These are phyloP conservation scores for Xylaria longipes DNA, from an alignment of 495 filamentous ascomycete species.

Conservation along the genomic window DNA sequence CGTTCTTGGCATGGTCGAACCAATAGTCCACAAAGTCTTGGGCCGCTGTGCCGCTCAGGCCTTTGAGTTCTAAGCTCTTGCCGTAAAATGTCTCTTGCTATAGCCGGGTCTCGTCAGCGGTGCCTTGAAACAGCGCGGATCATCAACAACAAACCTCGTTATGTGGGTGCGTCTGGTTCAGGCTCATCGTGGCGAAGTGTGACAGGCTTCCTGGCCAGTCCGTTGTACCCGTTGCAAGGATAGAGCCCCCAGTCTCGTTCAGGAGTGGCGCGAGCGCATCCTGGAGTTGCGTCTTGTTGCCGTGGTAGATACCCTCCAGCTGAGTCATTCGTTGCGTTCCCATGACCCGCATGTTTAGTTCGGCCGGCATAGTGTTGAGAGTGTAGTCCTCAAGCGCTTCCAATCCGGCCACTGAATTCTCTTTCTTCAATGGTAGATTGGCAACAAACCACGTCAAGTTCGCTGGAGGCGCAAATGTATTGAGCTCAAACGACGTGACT, in stretches of 20 bases:
- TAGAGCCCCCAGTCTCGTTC: slow-evolving; percentile 38
- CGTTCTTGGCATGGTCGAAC: slow-evolving; percentile 45
- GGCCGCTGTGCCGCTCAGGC: slow-evolving; percentile 42
- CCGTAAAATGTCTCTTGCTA: slow-evolving; percentile 56
- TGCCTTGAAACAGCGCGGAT: background rate
- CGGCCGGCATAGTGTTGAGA: slow-evolving; percentile 45
- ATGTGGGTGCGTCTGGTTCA: slow-evolving; percentile 52
- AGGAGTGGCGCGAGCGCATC: slow-evolving; percentile 48
- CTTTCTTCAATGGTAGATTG: slow-evolving; percentile 47
- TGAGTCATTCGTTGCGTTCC: slow-evolving; percentile 48
- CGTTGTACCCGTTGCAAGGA: slow-evolving; percentile 45
- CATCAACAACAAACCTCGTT: slow-evolving; percentile 39
- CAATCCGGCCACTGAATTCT: slow-evolving; percentile 38
- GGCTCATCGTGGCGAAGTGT: slow-evolving; percentile 49
- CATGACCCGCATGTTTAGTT: slow-evolving; percentile 54
- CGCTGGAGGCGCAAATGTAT: slow-evolving; percentile 51
- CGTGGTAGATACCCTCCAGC: slow-evolving; percentile 51
- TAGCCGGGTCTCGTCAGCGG: slow-evolving; percentile 28
- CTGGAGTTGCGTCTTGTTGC: slow-evolving; percentile 41
- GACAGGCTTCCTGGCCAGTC: slow-evolving; percentile 51
- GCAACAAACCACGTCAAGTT: slow-evolving; percentile 49
- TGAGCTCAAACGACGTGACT: slow-evolving; percentile 48
- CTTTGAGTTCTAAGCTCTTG: slow-evolving; percentile 50
- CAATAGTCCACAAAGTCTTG: slow-evolving; percentile 50
- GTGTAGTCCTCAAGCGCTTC: slow-evolving; percentile 50